Evolutionary conservation across 306 rosid species (phyloP).

Genomic region (Sicyos baderoa): DNA sequence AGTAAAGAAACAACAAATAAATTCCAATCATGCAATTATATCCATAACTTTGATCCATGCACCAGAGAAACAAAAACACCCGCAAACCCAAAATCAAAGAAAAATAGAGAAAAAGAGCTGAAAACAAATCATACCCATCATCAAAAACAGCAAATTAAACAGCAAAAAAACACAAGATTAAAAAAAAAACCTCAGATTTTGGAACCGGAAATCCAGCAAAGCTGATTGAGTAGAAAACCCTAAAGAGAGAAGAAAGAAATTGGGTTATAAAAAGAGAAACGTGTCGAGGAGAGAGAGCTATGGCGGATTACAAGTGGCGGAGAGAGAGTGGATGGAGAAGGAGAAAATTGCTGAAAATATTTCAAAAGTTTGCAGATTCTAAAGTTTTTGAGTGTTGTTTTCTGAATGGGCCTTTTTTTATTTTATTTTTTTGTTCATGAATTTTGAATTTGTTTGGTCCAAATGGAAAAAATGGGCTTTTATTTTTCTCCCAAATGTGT

Average conservation of each 20-base stretch:
- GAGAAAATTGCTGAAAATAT: neutral
- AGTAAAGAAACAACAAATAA: neutral
- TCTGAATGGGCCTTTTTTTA: neutral
- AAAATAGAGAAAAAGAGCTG: neutral
- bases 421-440: neutral
- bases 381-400: neutral
- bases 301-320: slow-evolving; percentile 18
- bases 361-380: neutral
- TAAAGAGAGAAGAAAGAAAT: slow-evolving; percentile 12
- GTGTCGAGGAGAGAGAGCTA: slow-evolving; percentile 17
- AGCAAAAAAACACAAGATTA: too few species aligned
- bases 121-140: neutral
- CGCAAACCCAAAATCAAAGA: neutral
- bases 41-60: slow-evolving; percentile 4
- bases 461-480: slow-evolving; percentile 8
- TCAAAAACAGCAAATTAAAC: neutral
- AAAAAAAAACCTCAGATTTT: neutral
- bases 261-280: slow-evolving; percentile 6
- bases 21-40: neutral
- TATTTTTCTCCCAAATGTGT: neutral
- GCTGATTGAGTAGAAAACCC: slow-evolving; percentile 12
- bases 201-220: neutral
- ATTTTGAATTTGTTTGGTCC: neutral
- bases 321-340: slow-evolving; percentile 6
- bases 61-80: neutral